A percentile compares a stretch with the other conserved stretches of the same genome.
Conservation (phyloP, 2,329 filamentous ascomycete species). For the Atkinsonella hypoxylon region DNA sequence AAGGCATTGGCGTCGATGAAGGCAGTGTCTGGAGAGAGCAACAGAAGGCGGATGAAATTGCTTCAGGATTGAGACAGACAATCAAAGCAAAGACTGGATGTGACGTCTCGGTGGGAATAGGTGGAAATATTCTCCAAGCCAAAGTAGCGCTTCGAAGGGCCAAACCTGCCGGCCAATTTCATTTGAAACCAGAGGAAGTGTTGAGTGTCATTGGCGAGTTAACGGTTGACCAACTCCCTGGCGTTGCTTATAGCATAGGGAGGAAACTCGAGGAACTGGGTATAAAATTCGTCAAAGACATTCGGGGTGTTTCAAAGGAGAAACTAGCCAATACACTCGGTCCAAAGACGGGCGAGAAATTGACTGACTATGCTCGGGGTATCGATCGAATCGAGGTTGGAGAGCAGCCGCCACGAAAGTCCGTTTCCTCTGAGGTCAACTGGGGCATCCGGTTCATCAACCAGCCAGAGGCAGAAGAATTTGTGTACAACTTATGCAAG, state of each 20-base stretch:
- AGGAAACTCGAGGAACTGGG: slow-evolving; percentile 81
- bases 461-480: slow-evolving; percentile 87
- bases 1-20: slow-evolving; percentile 51
- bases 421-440: slow-evolving; percentile 92
- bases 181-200: slow-evolving; percentile 71
- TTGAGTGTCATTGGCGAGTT: slow-evolving; percentile 66
- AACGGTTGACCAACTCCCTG: slow-evolving; percentile 70
- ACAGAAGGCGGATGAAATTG: slow-evolving; percentile 59
- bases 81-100: slow-evolving; percentile 71
- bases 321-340: slow-evolving; percentile 62
- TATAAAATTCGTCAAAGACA: slow-evolving; percentile 70
- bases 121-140: slow-evolving; percentile 78
- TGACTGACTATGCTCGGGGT: slow-evolving; percentile 83
- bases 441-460: slow-evolving; percentile 95
- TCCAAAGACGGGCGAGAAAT: slow-evolving; percentile 82
- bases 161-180: slow-evolving; percentile 87
- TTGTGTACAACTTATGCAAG: slow-evolving; percentile 71
- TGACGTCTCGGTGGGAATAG: slow-evolving; percentile 85
- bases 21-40: slow-evolving; percentile 68
- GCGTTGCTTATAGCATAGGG: slow-evolving; percentile 83
- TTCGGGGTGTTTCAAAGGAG: slow-evolving; percentile 67
- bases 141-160: slow-evolving; percentile 84
- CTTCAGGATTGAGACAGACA: slow-evolving; percentile 49
- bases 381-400: slow-evolving; percentile 81
- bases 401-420: slow-evolving; percentile 76